Evolutionary conservation across 768 basidiomycete species (phyloP), one percentile per base, ranked within the genome.

Genomic region (Roridomyces roridus): DNA sequence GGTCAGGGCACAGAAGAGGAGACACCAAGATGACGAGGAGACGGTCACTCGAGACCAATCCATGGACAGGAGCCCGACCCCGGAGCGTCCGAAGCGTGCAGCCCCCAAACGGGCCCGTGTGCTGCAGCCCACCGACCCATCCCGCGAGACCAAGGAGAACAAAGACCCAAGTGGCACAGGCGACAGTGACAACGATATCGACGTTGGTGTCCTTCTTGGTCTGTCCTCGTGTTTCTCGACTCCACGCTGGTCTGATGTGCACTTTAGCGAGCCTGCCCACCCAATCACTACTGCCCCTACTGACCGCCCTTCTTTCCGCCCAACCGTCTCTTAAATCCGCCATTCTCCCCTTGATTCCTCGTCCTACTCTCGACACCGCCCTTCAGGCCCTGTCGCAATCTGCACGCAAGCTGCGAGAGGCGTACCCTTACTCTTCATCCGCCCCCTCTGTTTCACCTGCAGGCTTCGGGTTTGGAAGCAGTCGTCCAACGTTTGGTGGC

Each of bases 31-130:
- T 18, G 89, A 91, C n/a, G 86, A 89, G 58, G 60, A 72, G 62
- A 48, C 73, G 62, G 41, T 67, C 54, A 66, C 68, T 24, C 72
- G 82, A 55, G 91, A 92, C 63, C 82, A 89, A 48, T 80, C 85
- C 15, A 94, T 94, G 92, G 92, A 92, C 70, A 80, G 89, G 57
- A 92, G 91, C 62, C 91, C 92, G 8, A 92, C 92, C 3, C 89
- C 91, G 15, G 92, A 94, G 70, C 80, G 89, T 40, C 84, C 82
- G 31, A 91, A 86, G 72, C 84, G 87, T 64, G 80, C 81, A 6
- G 77, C 84, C 31, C 87, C 86, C 17, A 92, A 93, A 72, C 84
- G 89, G 56, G 82, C 82, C 39, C 81, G 84, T 44, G 74, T 84
- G 37, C 67, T 73, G 39, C 72, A 75, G 6, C 64, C 66, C 15